A percentile compares a stretch with the other conserved stretches of the same genome.
Conservation (phyloP, 805 yeast genomes). For the Tetrapisispora pingtungensis region DNA sequence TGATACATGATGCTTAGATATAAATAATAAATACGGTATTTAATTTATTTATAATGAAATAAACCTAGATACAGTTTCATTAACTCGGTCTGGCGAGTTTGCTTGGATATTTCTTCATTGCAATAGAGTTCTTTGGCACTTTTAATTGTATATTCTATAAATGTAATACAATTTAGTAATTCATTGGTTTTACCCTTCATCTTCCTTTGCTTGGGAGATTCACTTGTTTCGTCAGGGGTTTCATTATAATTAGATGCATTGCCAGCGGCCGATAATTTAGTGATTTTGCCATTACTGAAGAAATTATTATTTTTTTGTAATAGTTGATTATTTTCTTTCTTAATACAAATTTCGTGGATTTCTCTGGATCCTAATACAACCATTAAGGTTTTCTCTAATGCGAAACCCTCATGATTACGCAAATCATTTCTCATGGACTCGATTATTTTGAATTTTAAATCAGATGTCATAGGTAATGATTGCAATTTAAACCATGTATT, state of each 20-base stretch:
- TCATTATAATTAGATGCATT: slow-evolving; percentile 1
- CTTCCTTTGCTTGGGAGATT: background rate
- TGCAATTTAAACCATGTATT: slow-evolving; percentile 35
- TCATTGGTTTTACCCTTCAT: slow-evolving; percentile 1
- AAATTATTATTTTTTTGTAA: slow-evolving; percentile 24
- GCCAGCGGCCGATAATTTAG: slow-evolving; percentile 6
- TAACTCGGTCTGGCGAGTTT: background rate
- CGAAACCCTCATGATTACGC: slow-evolving; percentile 10
- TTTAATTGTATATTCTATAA: slow-evolving; percentile 15
- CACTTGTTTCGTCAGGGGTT: background rate
- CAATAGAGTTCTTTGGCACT: slow-evolving; percentile 10
- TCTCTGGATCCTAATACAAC: slow-evolving; percentile 32
- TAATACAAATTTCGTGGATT: slow-evolving; percentile 27
- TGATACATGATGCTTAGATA: no score
- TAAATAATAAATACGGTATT: no score
- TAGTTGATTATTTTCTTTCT: slow-evolving; percentile 10
- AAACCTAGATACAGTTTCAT: background rate
- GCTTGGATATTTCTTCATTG: background rate
- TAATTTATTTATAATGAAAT: background rate
- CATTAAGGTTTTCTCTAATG: slow-evolving; percentile 20
- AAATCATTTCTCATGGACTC: slow-evolving; percentile 46
- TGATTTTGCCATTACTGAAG: slow-evolving; percentile 22
- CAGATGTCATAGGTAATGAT: slow-evolving; percentile 43
- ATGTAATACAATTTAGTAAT: slow-evolving; percentile 14
- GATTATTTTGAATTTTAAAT: slow-evolving; percentile 40